phyloP scores from a whole-genome alignment of 2,329 filamentous ascomycete genomes.

The Fusarium torreyae region DNA sequence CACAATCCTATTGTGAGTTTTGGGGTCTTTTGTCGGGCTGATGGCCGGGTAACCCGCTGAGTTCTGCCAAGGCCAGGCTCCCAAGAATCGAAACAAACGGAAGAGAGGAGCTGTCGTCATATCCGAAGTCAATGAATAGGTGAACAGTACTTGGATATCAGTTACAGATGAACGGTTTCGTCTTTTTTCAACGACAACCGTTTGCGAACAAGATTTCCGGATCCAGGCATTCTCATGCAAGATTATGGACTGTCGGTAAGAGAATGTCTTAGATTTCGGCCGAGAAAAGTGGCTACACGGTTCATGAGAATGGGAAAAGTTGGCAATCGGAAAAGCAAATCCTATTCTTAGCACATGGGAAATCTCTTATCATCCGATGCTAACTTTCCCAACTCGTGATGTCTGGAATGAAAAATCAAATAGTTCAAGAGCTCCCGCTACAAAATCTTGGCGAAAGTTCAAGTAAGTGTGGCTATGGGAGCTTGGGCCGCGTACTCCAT shows the following conservation, averaged over 20 bases:
- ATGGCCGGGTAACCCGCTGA: constrained; percentile 4
- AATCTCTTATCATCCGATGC: background rate
- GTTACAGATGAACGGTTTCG: no score
- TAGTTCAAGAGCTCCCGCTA: background rate
- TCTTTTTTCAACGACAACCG: no score
- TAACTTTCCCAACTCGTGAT: background rate
- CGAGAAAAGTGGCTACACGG: background rate
- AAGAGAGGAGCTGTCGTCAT: background rate
- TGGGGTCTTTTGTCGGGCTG: constrained; percentile 1
- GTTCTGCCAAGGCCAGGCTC: background rate
- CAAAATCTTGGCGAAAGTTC: background rate
- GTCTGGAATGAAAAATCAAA: constrained; percentile 19
- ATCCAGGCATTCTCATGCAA: no score
- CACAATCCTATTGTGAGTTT: background rate
- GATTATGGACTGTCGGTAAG: no score
- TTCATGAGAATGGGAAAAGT: background rate
- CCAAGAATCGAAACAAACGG: background rate
- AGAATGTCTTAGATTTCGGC: background rate
- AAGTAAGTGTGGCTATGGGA: background rate
- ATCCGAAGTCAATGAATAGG: no score
- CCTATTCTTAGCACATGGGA: constrained; percentile 20
- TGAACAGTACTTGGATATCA: no score
- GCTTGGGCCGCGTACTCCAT: constrained; percentile 1
- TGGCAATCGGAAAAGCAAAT: background rate
- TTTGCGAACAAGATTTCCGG: no score